Base-by-base conservation (phyloP, 208 protist genomes). In the Wallacemonas sp. region DNA sequence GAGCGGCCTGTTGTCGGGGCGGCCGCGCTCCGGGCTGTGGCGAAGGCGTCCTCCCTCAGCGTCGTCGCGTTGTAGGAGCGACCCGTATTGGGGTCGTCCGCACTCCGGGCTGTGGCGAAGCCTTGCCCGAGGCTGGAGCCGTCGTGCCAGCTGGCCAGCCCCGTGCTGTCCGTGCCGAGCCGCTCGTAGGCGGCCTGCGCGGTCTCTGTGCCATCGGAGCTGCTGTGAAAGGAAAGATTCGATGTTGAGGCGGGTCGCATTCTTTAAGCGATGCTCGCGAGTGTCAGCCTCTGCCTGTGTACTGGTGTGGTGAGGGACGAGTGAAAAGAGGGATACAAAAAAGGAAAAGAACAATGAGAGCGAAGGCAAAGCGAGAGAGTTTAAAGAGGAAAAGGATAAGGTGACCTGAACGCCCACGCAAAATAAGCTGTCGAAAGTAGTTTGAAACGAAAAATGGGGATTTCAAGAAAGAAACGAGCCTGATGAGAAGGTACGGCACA, bases 221-320 rank as follows among this genome's bases (percentile, higher is more conserved):
- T 84, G 64, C 74, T 84, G 66, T 72, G 52, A n/a, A 82, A 77
- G 4, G 81, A 72, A 4, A 82, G 72, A 39, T 74, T 36, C 16
- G 64, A 33, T 23, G 48, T 22, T 2, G 28, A 57, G 11, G 46
- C 59, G n/a, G 71, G 68, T 31, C 62, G 65, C 81, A 86, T 86
- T 10, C 7, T 3, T n/a, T 5, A 38, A 2, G 3, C 22, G 3
- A 20, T 7, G n/a, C 33, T 22, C 14, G 11, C 39, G 29, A 5
- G n/a, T 63, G 39, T 33, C 22, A 5, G 7, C 18, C 44, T 18
- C 29, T 28, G 44, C 44, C 16, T 41, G 10, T 41, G 36, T 41
- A 41, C n/a, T n/a, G n/a, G n/a, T n/a, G n/a, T n/a, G n/a, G 36
- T 7, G 7, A 49, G 20, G 20, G n/a, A 49, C 5, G 44, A 49